A percentile compares a stretch with the other conserved stretches of the same genome.
These are phyloP conservation scores for Stephanodiscus triporus DNA, from an alignment of 108 stramenopile species.

Conservation along the genomic window DNA sequence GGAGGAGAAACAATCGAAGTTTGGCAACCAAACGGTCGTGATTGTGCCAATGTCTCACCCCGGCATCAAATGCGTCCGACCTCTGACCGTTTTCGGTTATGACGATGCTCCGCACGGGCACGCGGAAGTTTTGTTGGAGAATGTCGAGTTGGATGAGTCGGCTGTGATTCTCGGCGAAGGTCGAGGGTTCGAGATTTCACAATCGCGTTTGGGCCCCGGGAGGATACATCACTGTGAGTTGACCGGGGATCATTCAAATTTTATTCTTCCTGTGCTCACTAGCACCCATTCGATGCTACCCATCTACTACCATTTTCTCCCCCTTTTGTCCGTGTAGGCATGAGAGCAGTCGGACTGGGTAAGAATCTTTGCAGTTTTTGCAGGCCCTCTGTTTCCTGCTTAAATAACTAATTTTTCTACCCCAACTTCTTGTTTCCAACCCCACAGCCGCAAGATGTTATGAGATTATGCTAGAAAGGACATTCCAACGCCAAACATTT, in stretches of 20 bases:
- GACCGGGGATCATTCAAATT: not conserved
- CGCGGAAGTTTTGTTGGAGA: constrained; percentile 83
- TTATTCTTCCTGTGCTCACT: not conserved
- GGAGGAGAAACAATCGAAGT: constrained; percentile 14
- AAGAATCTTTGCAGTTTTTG: constrained; percentile 21
- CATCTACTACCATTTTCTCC: not conserved
- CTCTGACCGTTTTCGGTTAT: constrained; percentile 93
- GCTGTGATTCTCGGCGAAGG: constrained; percentile 88
- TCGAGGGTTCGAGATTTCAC: constrained; percentile 94
- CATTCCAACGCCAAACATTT: constrained; percentile 74
- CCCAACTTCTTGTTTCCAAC: not conserved
- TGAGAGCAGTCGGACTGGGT: constrained; percentile 93
- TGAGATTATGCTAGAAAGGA: constrained; percentile 82
- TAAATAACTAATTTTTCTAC: too few species aligned
- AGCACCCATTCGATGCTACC: not conserved
- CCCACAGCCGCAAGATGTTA: constrained; percentile 75
- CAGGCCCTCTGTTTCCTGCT: not conserved
- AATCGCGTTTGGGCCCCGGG: constrained; percentile 94
- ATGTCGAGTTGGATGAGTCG: constrained; percentile 48
- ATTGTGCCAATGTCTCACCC: constrained; percentile 84
- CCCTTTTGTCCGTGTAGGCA: constrained; percentile 40
- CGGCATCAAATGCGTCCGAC: constrained; percentile 73
- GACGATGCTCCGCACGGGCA: constrained; percentile 95
- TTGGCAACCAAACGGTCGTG: constrained; percentile 75
- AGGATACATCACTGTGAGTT: constrained; percentile 94